phyloP scores from a whole-genome alignment of 257 asterid genomes.

The Paraleonurus japonicus region DNA sequence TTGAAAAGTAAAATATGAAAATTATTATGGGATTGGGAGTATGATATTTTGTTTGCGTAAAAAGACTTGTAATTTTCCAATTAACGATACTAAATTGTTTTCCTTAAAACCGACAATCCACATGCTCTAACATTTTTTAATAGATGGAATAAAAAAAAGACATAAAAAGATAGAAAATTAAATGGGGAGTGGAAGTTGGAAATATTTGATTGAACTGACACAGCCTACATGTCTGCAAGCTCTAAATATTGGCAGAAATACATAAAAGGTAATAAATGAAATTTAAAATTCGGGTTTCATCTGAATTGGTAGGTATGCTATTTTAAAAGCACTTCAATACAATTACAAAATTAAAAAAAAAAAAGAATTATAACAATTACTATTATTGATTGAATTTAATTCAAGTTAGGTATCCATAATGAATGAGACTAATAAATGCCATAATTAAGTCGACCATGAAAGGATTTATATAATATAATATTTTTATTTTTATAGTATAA shows the following conservation, averaged over 20 bases:
- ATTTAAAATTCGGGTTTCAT: slow-evolving; percentile 31
- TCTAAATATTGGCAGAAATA: slow-evolving; percentile 29
- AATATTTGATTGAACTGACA: slow-evolving; percentile 30
- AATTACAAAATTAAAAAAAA: background rate
- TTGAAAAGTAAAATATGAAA: too few relatives aligned
- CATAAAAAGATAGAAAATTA: background rate
- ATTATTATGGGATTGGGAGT: too few relatives aligned
- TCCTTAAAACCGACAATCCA: background rate
- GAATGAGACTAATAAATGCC: slow-evolving; percentile 39
- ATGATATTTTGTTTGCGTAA: too few relatives aligned
- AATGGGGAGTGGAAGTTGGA: background rate
- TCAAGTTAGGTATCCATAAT: slow-evolving; percentile 40
- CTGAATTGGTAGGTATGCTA: slow-evolving; percentile 40
- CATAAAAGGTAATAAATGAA: slow-evolving; percentile 35
- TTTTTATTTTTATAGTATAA: background rate
- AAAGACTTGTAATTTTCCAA: background rate
- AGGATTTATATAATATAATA: background rate
- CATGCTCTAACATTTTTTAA: background rate
- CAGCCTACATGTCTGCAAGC: slow-evolving; percentile 6
- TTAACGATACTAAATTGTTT: background rate
- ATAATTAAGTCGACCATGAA: slow-evolving; percentile 21
- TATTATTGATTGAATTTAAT: slow-evolving; percentile 31
- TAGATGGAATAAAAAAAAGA: background rate
- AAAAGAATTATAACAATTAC: slow-evolving; percentile 12
- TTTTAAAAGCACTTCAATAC: slow-evolving; percentile 23